Evolutionary conservation across 108 stramenopile species (phyloP).

Genomic region (Pseudonitzschia multiseries): DNA sequence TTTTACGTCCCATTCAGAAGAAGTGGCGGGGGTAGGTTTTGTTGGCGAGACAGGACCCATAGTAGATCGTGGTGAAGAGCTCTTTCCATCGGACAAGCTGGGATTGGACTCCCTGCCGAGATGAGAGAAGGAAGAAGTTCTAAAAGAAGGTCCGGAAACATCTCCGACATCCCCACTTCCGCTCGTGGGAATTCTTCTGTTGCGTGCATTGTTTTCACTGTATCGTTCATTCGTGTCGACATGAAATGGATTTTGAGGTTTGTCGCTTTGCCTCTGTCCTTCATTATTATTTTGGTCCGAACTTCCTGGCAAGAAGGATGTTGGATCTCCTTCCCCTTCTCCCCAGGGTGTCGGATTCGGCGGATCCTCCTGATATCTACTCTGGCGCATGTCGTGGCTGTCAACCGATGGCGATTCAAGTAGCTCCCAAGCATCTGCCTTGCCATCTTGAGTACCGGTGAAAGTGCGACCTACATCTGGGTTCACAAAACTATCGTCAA

Average conservation of each 20-base stretch:
- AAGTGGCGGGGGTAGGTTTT: conserved; percentile 14
- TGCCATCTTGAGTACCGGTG: conserved; percentile 41
- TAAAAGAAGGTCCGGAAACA: neutral
- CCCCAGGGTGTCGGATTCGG: neutral
- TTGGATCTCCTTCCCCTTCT: neutral
- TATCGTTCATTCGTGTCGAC: conserved; percentile 2
- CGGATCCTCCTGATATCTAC: neutral
- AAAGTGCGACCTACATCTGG: conserved; percentile 56
- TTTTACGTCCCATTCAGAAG: conserved; percentile 60
- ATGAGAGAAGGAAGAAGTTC: conserved; percentile 29
- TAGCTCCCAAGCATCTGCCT: conserved; percentile 60
- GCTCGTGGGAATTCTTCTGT: conserved; percentile 28
- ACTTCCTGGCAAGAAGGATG: neutral
- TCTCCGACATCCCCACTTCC: conserved; percentile 34
- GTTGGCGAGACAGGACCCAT: conserved; percentile 16
- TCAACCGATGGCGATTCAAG: conserved; percentile 42
- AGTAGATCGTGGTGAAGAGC: conserved; percentile 21
- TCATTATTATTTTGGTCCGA: neutral
- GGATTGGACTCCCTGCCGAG: conserved; percentile 28
- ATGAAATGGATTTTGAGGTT: conserved; percentile 17
- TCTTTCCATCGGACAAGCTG: conserved; percentile 14
- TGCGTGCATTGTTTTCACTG: conserved; percentile 1
- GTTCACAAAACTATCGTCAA: conserved; percentile 41
- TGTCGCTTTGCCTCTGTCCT: neutral
- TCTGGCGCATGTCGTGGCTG: neutral